Base-by-base conservation (phyloP, 352 stramenopile genomes). In the Globisporangium abappressorium region DNA sequence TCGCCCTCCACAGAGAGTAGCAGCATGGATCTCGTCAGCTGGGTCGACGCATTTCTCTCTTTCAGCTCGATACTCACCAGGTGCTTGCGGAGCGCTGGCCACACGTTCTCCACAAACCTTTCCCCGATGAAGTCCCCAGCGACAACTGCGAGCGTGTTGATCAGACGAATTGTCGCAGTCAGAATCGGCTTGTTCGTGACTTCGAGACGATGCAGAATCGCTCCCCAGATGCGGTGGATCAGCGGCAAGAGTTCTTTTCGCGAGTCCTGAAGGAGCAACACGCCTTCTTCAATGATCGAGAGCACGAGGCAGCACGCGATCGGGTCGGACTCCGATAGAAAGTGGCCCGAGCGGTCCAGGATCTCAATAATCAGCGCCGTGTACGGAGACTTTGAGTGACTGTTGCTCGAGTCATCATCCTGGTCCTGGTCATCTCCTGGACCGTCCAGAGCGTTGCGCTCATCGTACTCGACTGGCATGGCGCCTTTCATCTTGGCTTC, bases 101-200 rank as follows among this genome's bases (percentile, higher is more conserved):
- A 96, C n/a, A 92, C 76, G 3, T 75, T 83, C 66, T 94, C 79
- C 8, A 95, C 82, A 68, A 96, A 95, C 3, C 82, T 76, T 55
- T 93, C 84, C 33, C 79, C 86, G 43, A 96, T 84, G 63, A 95
- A 95, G 61, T 96, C 89, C 0, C 79, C 83, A 20, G 82, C 87
- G 65, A 78, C 71, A 60, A 77, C 60, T 22, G 82, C 78, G 5
- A 94, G 36, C 1, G 79, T 87, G 15, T 63, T 74, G 38, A 96
- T 57, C 3, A 93, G 71, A 18, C 69, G 70, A 15, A 93, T 65
- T 18, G 85, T 81, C 9, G 73, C 77, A 2, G 77, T 82, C 26
- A 93, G 38, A 62, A 94, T 92, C 38, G 84, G 80, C 11, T 82
- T 85, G 62, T 89, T 89, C 6, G 78, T 58, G 1, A 85, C 77